Conservation (phyloP, 257 asterid genomes). For the Lavandula angustifolia region DNA sequence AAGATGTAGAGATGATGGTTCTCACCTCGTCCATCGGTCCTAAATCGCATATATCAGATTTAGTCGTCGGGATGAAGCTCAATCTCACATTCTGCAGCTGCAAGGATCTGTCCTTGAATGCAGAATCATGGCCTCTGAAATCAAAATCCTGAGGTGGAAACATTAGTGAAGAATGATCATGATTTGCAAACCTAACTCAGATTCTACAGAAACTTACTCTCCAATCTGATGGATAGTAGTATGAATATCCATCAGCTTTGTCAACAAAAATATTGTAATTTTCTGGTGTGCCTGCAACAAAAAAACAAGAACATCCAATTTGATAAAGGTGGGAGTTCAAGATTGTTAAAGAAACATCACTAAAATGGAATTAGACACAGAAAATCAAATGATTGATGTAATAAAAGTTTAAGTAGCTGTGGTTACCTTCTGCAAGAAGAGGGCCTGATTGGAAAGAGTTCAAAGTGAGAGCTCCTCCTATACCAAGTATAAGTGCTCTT, state of each 20-base stretch:
- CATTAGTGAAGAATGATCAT: not conserved
- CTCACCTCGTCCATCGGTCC: conserved; percentile 81
- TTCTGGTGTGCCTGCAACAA: conserved; percentile 51
- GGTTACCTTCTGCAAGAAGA: conserved; percentile 74
- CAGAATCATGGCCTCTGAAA: conserved; percentile 84
- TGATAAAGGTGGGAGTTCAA: not conserved
- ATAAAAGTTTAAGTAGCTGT: not conserved
- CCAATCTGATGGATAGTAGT: conserved; percentile 91
- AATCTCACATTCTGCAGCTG: conserved; percentile 83
- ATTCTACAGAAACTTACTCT: conserved; percentile 48
- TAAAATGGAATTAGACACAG: not conserved
- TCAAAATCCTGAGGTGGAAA: conserved; percentile 62
- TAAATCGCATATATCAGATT: conserved; percentile 75
- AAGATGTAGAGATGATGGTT: not conserved
- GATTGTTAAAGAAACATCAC: not conserved
- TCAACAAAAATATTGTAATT: conserved; percentile 61
- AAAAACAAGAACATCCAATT: not conserved
- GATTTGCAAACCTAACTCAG: conserved; percentile 10
- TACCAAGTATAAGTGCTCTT: conserved; percentile 57
- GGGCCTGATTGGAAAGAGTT: conserved; percentile 43
- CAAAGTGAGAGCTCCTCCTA: conserved; percentile 54
- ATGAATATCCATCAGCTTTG: conserved; percentile 81
- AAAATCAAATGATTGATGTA: not conserved
- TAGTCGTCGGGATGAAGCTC: conserved; percentile 75
- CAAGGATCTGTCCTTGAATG: conserved; percentile 78